Base-by-base conservation (phyloP, 345 rosid genomes). In the Citrus unshiu region DNA sequence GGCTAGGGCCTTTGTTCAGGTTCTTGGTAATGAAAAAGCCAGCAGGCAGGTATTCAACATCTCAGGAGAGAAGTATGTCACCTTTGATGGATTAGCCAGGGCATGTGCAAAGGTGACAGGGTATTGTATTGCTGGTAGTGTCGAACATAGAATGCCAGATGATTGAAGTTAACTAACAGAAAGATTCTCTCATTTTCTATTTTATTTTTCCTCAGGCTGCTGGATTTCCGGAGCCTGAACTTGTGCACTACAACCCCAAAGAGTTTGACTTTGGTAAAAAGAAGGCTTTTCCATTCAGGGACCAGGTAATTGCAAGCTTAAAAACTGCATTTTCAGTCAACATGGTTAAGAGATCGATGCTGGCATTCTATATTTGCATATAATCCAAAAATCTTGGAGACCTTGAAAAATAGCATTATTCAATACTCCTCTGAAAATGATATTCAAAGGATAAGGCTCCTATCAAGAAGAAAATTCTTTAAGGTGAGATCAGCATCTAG, bases 201-300 rank as follows among this genome's bases (percentile, higher is more conserved):
- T 77, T 51, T 46, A 46, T 63, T 56, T 43, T 32, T 80, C 49
- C 84, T 37, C 83, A 95, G 98, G 99, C 98, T 70, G 99, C 86
- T 73, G 98, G 98, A 51, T 94, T 94, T 82, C 99, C 99, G 16
- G 97, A 93, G 82, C 99, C 99, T 19, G 95, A 93, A 87, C 83
- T 96, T 70, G 83, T 94, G 75, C 95, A 90, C 84, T 96, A 87
- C 83, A 91, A 91, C 83, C 98, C 97, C 64, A 93, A 94, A 84
- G 97, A 94, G 30, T 96, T 91, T 24, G 97, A 96, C 81, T 93
- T 93, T 27, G 99, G 98, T 21, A 94, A 96, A 82, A 96, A 96
- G 94, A 94, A 96, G 84, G 91, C 99, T 13, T 96, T 96, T 83
- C 99, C 98, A 60, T 96, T 94, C 93, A 93, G 99, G 16, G 98